Conservation (phyloP, 768 basidiomycete genomes). For the Mycena capillaripes region DNA sequence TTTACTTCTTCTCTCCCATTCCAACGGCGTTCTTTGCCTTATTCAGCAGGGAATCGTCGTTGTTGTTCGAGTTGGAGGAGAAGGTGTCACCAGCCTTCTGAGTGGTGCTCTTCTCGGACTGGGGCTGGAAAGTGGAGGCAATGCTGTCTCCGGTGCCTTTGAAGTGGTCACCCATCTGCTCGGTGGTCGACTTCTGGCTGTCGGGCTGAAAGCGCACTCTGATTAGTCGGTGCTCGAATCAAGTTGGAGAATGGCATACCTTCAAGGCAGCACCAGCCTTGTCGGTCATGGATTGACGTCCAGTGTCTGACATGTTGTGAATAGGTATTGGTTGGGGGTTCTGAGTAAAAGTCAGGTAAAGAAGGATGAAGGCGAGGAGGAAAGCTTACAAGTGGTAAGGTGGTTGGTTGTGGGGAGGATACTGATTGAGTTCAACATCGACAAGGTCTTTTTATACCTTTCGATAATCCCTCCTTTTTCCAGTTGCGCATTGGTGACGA, state of each 20-base stretch:
- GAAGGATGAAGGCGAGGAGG: not conserved
- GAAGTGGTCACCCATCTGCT: constrained; percentile 63
- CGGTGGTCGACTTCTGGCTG: constrained; percentile 66
- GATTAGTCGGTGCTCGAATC: not conserved
- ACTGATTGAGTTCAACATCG: not conserved
- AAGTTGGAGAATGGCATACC: constrained; percentile 45
- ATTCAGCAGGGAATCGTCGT: constrained; percentile 59
- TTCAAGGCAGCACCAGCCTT: constrained; percentile 66
- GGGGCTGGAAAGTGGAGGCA: constrained; percentile 64
- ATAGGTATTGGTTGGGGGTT: not conserved
- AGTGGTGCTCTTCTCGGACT: constrained; percentile 67
- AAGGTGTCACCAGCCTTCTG: constrained; percentile 65
- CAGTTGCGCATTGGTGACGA: too few species aligned
- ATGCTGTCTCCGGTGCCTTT: constrained; percentile 63
- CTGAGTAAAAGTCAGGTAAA: not conserved
- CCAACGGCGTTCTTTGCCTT: constrained; percentile 70
- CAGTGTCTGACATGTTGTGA: constrained; percentile 66
- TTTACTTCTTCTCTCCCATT: constrained; percentile 54
- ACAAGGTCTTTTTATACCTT: not conserved
- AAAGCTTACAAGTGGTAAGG: not conserved
- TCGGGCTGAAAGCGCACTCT: constrained; percentile 59
- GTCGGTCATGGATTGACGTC: constrained; percentile 72
- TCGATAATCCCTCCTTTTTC: too few species aligned
- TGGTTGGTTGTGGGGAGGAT: not conserved
- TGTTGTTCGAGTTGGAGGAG: constrained; percentile 63